A percentile compares a stretch with the other conserved stretches of the same genome.
Conservation (phyloP, 352 stramenopile species). For the Pythium coloratum region DNA sequence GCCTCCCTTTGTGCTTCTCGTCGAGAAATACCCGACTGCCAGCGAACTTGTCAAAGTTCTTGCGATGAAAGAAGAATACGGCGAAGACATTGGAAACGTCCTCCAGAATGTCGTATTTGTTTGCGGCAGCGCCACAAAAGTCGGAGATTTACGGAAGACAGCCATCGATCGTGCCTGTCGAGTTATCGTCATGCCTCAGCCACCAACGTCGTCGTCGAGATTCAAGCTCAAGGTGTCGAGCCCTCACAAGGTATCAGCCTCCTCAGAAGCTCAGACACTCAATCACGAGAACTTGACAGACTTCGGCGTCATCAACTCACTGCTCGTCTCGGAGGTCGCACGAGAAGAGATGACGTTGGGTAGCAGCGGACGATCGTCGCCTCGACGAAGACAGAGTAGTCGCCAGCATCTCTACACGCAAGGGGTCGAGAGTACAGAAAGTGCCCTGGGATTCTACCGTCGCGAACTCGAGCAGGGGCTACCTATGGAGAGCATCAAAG, state of each 20-base stretch:
- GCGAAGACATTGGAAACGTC: conserved; percentile 17
- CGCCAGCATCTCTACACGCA: conserved; percentile 17
- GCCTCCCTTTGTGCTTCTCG: conserved; percentile 28
- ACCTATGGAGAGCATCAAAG: conserved; percentile 55
- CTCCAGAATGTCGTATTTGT: conserved; percentile 31
- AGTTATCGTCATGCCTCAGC: conserved; percentile 25
- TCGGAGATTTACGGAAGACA: conserved; percentile 22
- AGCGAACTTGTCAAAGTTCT: conserved; percentile 21
- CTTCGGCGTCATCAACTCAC: conserved; percentile 34
- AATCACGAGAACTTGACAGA: conserved; percentile 26
- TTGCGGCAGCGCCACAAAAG: conserved; percentile 14
- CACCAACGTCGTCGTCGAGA: conserved; percentile 4
- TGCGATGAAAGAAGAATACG: conserved; percentile 20
- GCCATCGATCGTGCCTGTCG: conserved; percentile 21
- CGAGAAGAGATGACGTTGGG: conserved; percentile 17
- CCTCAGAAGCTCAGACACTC: conserved; percentile 8
- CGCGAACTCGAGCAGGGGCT: conserved; percentile 53
- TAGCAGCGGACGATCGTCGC: conserved; percentile 8
- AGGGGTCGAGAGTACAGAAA: conserved; percentile 4
- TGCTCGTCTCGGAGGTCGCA: conserved; percentile 28
- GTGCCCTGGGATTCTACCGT: conserved; percentile 29
- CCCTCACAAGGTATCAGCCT: background rate
- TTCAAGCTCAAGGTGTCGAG: conserved; percentile 19
- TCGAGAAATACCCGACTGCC: conserved; percentile 22
- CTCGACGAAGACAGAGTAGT: conserved; percentile 26